Evolutionary conservation across 352 stramenopile species (phyloP).

Genomic region (Phytophthora vignae): DNA sequence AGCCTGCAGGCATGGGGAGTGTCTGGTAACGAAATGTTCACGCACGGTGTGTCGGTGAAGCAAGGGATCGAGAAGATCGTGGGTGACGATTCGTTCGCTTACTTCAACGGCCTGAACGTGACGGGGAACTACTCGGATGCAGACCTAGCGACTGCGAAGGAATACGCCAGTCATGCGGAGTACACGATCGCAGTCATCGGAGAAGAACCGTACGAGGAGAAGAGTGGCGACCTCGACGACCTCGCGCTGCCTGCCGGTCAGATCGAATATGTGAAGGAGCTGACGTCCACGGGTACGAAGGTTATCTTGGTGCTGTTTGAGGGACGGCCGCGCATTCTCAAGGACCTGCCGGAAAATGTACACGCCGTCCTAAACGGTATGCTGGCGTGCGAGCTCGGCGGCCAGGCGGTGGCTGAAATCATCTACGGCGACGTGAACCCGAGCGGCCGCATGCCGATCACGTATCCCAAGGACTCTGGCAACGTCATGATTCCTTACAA

Average conservation of each 20-base stretch:
- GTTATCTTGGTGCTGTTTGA: slow-evolving; percentile 74
- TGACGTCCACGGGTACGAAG: slow-evolving; percentile 60
- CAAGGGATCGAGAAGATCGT: not conserved
- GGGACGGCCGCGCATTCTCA: slow-evolving; percentile 69
- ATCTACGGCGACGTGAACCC: slow-evolving; percentile 58
- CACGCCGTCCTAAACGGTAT: slow-evolving; percentile 70
- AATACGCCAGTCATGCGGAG: slow-evolving; percentile 36
- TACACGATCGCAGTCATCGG: slow-evolving; percentile 75
- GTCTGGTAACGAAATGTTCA: slow-evolving; percentile 53
- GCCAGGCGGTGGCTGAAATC: slow-evolving; percentile 77
- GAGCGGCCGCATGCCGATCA: slow-evolving; percentile 6
- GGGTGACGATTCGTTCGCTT: slow-evolving; percentile 27
- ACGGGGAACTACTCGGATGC: slow-evolving; percentile 45
- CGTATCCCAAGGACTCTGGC: slow-evolving; percentile 4
- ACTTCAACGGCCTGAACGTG: slow-evolving; percentile 56
- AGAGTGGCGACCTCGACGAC: slow-evolving; percentile 76
- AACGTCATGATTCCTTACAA: slow-evolving; percentile 6
- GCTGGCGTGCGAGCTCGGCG: slow-evolving; percentile 70
- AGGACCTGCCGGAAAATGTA: slow-evolving; percentile 44
- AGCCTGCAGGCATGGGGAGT: slow-evolving; percentile 67
- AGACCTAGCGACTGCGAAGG: slow-evolving; percentile 57
- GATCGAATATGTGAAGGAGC: slow-evolving; percentile 67
- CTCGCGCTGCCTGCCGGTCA: slow-evolving; percentile 32
- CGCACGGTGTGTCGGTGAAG: slow-evolving; percentile 55
- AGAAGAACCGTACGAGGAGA: slow-evolving; percentile 75